Evolutionary conservation across 495 filamentous ascomycete genomes (phyloP).

Genomic region (Podospora tetraspora): DNA sequence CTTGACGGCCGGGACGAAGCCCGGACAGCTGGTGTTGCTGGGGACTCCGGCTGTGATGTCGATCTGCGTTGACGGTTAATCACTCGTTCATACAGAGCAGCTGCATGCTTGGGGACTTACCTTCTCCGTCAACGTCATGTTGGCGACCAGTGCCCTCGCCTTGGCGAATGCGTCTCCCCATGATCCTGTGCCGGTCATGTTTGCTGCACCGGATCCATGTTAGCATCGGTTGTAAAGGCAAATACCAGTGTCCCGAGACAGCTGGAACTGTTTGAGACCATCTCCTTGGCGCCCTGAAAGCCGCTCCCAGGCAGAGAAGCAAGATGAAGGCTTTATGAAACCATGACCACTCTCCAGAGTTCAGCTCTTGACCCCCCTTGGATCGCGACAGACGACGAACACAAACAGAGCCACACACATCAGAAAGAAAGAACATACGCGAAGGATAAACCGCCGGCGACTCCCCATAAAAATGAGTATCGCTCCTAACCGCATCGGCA

Average conservation of each 20-base stretch:
- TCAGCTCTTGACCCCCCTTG: no score
- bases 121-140: slow-evolving; percentile 58
- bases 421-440: slow-evolving; percentile 30
- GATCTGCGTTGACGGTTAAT: slow-evolving; percentile 27
- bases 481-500: slow-evolving; percentile 34
- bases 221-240: neutral
- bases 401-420: neutral
- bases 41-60: slow-evolving; percentile 48
- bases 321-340: neutral
- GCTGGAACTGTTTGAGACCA: neutral
- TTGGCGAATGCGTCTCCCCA: slow-evolving; percentile 50
- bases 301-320: neutral
- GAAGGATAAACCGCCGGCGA: slow-evolving; percentile 56
- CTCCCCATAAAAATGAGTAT: slow-evolving; percentile 51
- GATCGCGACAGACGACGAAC: neutral
- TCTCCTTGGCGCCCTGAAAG: neutral
- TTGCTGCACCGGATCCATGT: slow-evolving; percentile 44
- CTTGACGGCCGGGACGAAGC: slow-evolving; percentile 46
- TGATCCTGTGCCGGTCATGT: slow-evolving; percentile 31
- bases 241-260: neutral
- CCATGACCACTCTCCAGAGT: neutral
- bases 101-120: slow-evolving; percentile 41
- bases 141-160: slow-evolving; percentile 48
- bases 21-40: slow-evolving; percentile 47
- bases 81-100: neutral